Conservation (phyloP, 2,329 filamentous ascomycete species). For the Trichoderma endophyticum region DNA sequence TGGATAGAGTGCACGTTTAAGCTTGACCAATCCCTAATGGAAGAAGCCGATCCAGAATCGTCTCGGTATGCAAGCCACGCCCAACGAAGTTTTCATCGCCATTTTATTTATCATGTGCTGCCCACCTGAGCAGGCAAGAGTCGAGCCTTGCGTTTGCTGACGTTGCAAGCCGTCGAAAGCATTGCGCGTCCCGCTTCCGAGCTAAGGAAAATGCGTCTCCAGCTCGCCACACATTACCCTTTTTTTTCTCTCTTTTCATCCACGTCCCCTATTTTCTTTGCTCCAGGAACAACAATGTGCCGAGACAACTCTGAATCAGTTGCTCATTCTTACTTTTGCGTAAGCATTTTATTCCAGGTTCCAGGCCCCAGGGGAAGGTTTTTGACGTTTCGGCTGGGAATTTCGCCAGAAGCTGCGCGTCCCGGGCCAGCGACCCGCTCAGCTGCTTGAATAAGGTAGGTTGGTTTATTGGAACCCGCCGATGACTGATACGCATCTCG, state of each 20-base stretch:
- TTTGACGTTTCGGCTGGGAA: not conserved
- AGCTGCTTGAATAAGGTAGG: not conserved
- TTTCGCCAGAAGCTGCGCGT: slow-evolving; percentile 3
- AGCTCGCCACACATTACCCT: slow-evolving; percentile 11
- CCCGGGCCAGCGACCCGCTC: not conserved
- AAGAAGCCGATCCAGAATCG: not conserved
- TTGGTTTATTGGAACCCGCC: not conserved
- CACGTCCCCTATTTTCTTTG: not conserved
- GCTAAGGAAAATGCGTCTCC: slow-evolving; percentile 24
- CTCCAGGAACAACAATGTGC: not conserved
- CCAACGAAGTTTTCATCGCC: not conserved
- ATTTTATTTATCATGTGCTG: not conserved
- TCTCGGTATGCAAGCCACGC: not conserved
- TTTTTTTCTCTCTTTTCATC: not conserved
- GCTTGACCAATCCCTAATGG: not conserved
- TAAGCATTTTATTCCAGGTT: not conserved
- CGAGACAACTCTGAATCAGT: not conserved
- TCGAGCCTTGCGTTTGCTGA: slow-evolving; percentile 25
- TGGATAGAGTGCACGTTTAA: not conserved
- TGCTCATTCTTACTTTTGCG: not conserved
- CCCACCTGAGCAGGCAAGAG: not conserved
- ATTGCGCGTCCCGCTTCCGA: slow-evolving; percentile 34
- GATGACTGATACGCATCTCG: not conserved
- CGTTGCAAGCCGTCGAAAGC: slow-evolving; percentile 29
- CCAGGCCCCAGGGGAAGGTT: not conserved